Base-by-base conservation (phyloP, 495 filamentous ascomycete species). In the Penicillium tannophilum region DNA sequence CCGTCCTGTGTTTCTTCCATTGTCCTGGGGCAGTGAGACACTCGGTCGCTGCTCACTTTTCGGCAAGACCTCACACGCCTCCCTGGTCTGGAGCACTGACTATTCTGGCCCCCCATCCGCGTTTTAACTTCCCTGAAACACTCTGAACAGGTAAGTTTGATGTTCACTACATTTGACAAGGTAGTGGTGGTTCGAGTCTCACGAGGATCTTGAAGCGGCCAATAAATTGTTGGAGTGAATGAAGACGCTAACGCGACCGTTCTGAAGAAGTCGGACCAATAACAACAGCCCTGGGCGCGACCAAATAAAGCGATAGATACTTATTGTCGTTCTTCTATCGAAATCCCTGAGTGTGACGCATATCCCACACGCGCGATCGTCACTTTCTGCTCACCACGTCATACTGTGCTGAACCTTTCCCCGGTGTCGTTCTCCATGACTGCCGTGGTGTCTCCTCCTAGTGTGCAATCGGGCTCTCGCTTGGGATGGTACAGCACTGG, bases 391-490 rank as follows among this genome's bases (percentile, higher is more conserved):
- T 28, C 28, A 62, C 6, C 61, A 54, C 45, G 54, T 47, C 39
- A 45, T 58, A 51, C 50, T 60, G 36, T 33, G 39, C 55, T 42
- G 52, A 56, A 61, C 62, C 23, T 47, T 44, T 63, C 55, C 49
- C 58, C 49, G 59, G 63, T 66, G 70, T 73, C 71, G 65, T 79
- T 78, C 73, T 77, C 76, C 72, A 98, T 98, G 94, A 98, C 94
- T 84, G 94, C 94, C 75, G 93, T 98, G 76, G 94, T 92, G 69
- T 90, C 86, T 78, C 92, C 90, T 61, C 90, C 90, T 74, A 93
- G 87, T 76, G 92, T 97, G 74, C 87, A 92, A 79, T 82, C 84
- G 68, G 82, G 80, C 70, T 81, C 85, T 72, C 76, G 82, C 72
- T 76, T 85, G 76, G 80, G 78, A 82, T 84, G 82, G 83, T 79